Conservation (phyloP, 2,329 filamentous ascomycete genomes). For the Metarhizium anisopliae region DNA sequence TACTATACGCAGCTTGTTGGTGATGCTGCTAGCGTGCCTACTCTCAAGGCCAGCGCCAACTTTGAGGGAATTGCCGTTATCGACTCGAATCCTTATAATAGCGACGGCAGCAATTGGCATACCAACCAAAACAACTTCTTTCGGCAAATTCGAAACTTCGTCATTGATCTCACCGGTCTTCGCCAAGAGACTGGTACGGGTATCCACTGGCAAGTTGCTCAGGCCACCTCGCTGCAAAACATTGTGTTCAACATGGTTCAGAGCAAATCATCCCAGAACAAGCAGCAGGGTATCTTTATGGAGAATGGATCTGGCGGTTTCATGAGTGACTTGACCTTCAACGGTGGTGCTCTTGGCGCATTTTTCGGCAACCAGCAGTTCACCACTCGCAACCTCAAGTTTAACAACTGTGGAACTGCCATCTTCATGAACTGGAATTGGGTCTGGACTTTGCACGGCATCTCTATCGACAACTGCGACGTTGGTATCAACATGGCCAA, state of each 20-base stretch:
- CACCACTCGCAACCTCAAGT: slow-evolving; percentile 72
- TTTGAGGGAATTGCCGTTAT: slow-evolving; percentile 86
- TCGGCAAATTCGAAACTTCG: slow-evolving; percentile 73
- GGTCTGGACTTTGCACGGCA: slow-evolving; percentile 71
- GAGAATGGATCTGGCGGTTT: slow-evolving; percentile 80
- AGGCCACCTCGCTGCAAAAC: slow-evolving; percentile 73
- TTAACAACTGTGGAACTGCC: slow-evolving; percentile 74
- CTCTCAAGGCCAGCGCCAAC: slow-evolving; percentile 60
- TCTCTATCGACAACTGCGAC: slow-evolving; percentile 65
- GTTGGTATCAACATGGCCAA: slow-evolving; percentile 73
- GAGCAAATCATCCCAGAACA: slow-evolving; percentile 54
- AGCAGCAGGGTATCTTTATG: slow-evolving; percentile 72
- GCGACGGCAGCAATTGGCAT: slow-evolving; percentile 62
- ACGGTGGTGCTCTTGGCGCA: slow-evolving; percentile 68
- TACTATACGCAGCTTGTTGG: slow-evolving; percentile 94
- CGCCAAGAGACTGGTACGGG: slow-evolving; percentile 53
- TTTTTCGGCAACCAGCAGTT: slow-evolving; percentile 85
- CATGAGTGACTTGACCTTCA: slow-evolving; percentile 76
- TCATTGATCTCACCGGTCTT: slow-evolving; percentile 65
- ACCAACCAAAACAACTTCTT: slow-evolving; percentile 81
- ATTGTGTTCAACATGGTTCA: slow-evolving; percentile 71
- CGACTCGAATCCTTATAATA: slow-evolving; percentile 75
- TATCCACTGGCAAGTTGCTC: slow-evolving; percentile 82
- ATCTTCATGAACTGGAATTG: slow-evolving; percentile 92
- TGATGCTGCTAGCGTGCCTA: slow-evolving; percentile 63